Evolutionary conservation across 306 rosid species (phyloP), one percentile per base, ranked within the genome.

Genomic region (Cucurbita ficifolia): DNA sequence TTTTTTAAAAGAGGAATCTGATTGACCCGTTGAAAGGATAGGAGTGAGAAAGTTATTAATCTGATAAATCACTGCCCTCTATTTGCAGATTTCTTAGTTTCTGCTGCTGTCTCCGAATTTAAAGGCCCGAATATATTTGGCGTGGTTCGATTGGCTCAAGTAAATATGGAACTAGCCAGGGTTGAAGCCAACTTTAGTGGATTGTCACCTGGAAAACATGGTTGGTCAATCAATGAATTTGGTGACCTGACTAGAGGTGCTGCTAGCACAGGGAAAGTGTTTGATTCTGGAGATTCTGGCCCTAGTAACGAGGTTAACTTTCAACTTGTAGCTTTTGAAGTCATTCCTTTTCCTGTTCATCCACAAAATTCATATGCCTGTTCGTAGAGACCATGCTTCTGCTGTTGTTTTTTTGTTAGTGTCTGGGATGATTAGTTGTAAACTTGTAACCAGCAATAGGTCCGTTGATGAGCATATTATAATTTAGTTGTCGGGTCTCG

Each of bases 161-260:
- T 89, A 72, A 89, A 84, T 79, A 91, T 94, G 96, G 96, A 89
- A 76, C 81, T 94, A 80, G 88, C 95, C 56, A 87, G 96, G 87
- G 82, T 94, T 73, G 99, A 94, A 77, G 99, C 96, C 70, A 84
- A 74, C 83, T 91, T 91, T 54, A 91, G 91, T 38, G 97, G 97
- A 40, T 69, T 94, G 71, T 81, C 90, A 3, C 97, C 96, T 14
- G 97, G 97, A 63, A 91, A 89, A 83, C 99, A 94, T 76, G 86
- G 88, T 68, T 94, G 96, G 97, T 89, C 97, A 38, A 89, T 94
- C 78, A 91, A 91, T 75, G 87, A 89, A 81, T 94, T 85, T 80
- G 99, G 99, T 71, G 99, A 94, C 75, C 78, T 91, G 77, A 91
- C 96, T 55, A 85, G 86, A 79, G 99, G 96, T 72, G 91, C 96